Conservation (phyloP, 257 asterid species). For the Plectranthus barbatus region DNA sequence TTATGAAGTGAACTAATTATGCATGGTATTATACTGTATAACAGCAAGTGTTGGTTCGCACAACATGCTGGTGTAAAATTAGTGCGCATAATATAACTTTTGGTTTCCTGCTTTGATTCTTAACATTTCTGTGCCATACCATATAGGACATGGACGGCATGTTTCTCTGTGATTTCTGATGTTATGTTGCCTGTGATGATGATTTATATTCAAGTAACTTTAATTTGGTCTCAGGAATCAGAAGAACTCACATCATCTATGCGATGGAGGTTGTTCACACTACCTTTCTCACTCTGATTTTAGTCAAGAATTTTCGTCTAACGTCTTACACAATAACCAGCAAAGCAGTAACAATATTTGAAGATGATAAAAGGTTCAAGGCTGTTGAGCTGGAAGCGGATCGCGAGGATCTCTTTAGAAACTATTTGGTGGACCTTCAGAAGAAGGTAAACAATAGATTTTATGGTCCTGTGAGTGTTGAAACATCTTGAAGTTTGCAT, state of each 20-base stretch:
- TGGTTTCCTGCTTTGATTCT: conserved; percentile 2
- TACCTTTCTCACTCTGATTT: conserved; percentile 6
- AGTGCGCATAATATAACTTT: background rate
- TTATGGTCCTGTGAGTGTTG: background rate
- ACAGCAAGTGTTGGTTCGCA: no score
- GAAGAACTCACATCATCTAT: conserved; percentile 86
- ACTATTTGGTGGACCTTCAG: conserved; percentile 84
- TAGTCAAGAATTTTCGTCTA: conserved; percentile 3
- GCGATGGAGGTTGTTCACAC: conserved; percentile 73
- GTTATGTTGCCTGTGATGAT: background rate
- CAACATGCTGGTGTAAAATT: no score
- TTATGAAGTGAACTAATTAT: no score
- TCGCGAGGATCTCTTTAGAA: conserved; percentile 94
- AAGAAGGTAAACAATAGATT: conserved; percentile 49
- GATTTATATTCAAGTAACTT: background rate
- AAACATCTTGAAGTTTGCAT: background rate
- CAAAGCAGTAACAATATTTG: conserved; percentile 87
- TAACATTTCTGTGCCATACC: background rate
- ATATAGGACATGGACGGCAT: background rate
- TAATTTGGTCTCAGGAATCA: conserved; percentile 54
- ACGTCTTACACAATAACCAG: conserved; percentile 36
- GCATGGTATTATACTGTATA: no score
- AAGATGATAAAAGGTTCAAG: conserved; percentile 89
- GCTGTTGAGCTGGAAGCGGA: conserved; percentile 89
- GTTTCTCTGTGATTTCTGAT: background rate